Conservation (phyloP, 1,284 basidiomycete species). For the Moniliella sp. region DNA sequence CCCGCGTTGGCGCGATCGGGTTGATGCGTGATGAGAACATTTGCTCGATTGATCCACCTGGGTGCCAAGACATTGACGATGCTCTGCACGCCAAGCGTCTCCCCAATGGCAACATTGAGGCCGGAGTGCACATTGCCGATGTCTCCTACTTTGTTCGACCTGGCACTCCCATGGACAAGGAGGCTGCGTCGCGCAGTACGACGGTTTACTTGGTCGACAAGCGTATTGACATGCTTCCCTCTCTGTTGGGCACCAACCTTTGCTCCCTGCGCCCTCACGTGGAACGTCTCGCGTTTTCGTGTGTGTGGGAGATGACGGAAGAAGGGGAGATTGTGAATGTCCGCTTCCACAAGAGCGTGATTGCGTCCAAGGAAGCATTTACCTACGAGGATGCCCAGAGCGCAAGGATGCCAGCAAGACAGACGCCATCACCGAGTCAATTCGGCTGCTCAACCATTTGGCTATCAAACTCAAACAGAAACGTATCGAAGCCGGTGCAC, state of each 20-base stretch:
- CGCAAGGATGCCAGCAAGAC: conserved; percentile 67
- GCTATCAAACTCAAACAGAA: conserved; percentile 65
- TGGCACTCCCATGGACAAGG: conserved; percentile 86
- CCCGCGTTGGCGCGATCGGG: conserved; percentile 58
- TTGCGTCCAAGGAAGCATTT: conserved; percentile 85
- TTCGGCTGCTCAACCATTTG: conserved; percentile 68
- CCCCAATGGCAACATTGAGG: conserved; percentile 84
- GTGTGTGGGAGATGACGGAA: conserved; percentile 60
- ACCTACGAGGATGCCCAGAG: conserved; percentile 87
- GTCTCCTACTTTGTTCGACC: conserved; percentile 87
- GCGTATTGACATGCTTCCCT: conserved; percentile 92
- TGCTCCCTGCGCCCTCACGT: conserved; percentile 83
- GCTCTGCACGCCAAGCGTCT: conserved; percentile 76
- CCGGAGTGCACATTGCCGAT: conserved; percentile 95
- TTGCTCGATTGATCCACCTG: conserved; percentile 91
- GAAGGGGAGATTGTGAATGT: conserved; percentile 66
- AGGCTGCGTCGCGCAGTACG: conserved; percentile 81
- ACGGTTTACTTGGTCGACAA: conserved; percentile 97
- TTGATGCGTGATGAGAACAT: conserved; percentile 65
- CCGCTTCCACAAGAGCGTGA: conserved; percentile 83
- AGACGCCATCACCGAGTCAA: conserved; percentile 66
- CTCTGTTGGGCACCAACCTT: conserved; percentile 78
- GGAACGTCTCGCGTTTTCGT: conserved; percentile 81
- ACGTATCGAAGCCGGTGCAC: conserved; percentile 76
- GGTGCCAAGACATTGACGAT: conserved; percentile 95